phyloP scores from a whole-genome alignment of 129 eudicot genomes.

The Gnaphalium uliginosum region DNA sequence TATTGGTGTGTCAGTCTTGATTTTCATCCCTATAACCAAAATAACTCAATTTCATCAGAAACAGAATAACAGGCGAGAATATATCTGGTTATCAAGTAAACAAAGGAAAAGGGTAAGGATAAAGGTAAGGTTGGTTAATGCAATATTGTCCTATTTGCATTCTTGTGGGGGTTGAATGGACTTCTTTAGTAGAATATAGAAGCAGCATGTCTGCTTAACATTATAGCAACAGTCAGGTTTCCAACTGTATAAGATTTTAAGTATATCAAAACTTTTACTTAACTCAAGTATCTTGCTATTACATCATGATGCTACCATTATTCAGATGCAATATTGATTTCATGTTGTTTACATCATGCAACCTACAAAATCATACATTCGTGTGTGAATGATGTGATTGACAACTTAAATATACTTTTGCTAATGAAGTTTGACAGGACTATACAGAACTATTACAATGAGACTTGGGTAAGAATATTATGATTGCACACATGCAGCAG shows the following conservation, averaged over 20 bases:
- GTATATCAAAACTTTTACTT: not conserved
- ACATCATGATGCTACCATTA: not conserved
- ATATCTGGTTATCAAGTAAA: not conserved
- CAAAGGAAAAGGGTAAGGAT: not conserved
- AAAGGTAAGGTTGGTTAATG: not conserved
- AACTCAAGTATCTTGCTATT: constrained; percentile 7
- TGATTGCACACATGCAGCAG: too few relatives aligned
- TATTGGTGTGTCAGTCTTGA: constrained; percentile 91
- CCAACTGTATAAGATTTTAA: not conserved
- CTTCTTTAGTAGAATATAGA: not conserved
- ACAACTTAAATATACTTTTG: too few relatives aligned
- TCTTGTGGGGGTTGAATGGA: not conserved
- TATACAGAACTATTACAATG: too few relatives aligned
- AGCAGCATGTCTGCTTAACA: not conserved
- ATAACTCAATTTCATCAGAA: not conserved
- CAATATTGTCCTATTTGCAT: not conserved
- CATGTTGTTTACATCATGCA: too few relatives aligned
- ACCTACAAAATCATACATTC: too few relatives aligned
- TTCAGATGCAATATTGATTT: not conserved
- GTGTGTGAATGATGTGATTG: too few relatives aligned
- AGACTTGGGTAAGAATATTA: too few relatives aligned
- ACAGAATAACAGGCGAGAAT: not conserved
- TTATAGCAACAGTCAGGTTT: not conserved
- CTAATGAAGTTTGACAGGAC: too few relatives aligned
- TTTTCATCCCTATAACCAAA: constrained; percentile 80